Base-by-base conservation (phyloP, 257 asterid species). In the Solanum chiquidenum region DNA sequence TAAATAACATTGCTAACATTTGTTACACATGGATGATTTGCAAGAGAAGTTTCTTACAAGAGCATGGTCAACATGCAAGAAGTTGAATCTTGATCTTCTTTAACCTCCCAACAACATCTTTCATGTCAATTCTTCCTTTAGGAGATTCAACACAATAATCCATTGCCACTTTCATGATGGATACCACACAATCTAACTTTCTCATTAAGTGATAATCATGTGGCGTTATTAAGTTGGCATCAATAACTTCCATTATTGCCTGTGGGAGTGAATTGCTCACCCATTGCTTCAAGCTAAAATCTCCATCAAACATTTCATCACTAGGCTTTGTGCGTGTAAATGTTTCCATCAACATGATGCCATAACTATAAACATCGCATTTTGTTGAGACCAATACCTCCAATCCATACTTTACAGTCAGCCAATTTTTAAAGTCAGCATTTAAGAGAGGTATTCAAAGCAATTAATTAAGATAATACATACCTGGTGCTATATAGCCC, bases 241-340 rank as follows among this genome's bases (percentile, higher is more conserved):
- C 92, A 25, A 89, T 91, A 83, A 90, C 91, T 83, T 87, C 76
- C 18, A 2, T 33, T 33, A 33, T 33, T 33, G 34, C 34, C 34
- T 33, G 34, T 33, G 34, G 34, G 34, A 33, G 34, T 33, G 34
- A 33, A 33, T 33, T 33, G 34, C 31, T 29, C 31, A 29, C 31
- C 31, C 31, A 29, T 29, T 29, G 31, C 31, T 29, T 29, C 31
- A 29, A 33, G 34, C 34, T 33, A 33, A 33, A 33, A 33, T 89
- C 83, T 14, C 75, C 91, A 3, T 35, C 37, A 35, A 35, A 35
- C 37, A 35, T 35, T 29, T 89, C 93, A 23, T 35, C 37, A 58
- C 20, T 58, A 58, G n/a, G 2, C 25, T 20, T 58, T 58, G 25
- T 58, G 11, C 66, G 20, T 58, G 66, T 58, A 58, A 58, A 58